Base-by-base conservation (phyloP, 768 basidiomycete genomes). In the Leucocoprinus birnbaumii region DNA sequence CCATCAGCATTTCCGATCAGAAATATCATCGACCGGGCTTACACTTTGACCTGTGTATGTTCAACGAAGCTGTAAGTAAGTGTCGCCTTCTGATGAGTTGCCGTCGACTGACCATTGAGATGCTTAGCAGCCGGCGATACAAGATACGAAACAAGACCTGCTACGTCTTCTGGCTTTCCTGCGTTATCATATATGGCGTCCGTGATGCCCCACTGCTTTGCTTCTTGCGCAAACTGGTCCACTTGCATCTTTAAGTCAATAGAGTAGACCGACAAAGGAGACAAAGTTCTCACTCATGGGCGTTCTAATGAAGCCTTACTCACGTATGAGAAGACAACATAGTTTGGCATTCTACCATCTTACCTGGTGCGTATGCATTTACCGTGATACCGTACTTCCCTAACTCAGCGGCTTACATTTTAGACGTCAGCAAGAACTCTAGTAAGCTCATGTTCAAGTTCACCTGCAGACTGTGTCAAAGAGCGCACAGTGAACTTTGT, bases 401-500 rank as follows among this genome's bases (percentile, higher is more conserved):
- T 45, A 42, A 64, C 67, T 31, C 42, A 41, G 1, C 9, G n/a
- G 63, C 66, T 65, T 13, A 3, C 16, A 38, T 21, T 18, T 21
- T 2, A 35, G 8, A 16, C 35, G 16, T 22, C 3, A 8, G 5
- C 11, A 31, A 5, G 31, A 19, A 8, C 10, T 42, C 59, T 58
- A 8, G 48, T 19, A n/a, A 38, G 16, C 8, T 3, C 8, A 11
- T 31, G 31, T 11, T 5, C 31, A 5, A 31, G 6, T 34, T 26
- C 11, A 70, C 69, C 66, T 18, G 66, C 66, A n/a, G 58, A 59
- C 53, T 76, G 73, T 0, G 76, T 76, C 16, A 79, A 58, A 16
- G 70, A 73, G 21, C 74, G 62, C 0, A 79, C 46, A 4, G 75
- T 74, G 58, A 77, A 76, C 59, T 79, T 79, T 3, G 71, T 70